phyloP scores from a whole-genome alignment of 768 basidiomycete genomes.

The Pleurotus salmoneostramineus region DNA sequence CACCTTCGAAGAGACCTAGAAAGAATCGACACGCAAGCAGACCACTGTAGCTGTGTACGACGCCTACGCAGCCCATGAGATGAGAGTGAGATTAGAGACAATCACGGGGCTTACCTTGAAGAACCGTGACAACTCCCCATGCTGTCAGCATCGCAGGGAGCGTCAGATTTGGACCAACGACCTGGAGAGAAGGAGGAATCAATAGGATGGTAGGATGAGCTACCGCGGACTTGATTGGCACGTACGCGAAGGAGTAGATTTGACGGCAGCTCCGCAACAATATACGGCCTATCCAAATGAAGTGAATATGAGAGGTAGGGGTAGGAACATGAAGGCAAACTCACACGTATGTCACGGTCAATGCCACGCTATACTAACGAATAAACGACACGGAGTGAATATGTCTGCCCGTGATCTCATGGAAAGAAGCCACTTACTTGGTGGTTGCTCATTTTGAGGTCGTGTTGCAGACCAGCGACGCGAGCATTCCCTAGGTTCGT shows the following conservation, averaged over 20 bases:
- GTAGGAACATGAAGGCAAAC: neutral
- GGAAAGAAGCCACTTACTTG: slow-evolving; percentile 3
- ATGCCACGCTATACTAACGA: slow-evolving; percentile 37
- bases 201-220: no score
- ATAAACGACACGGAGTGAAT: neutral
- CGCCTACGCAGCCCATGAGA: slow-evolving; percentile 24
- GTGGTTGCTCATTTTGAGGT: slow-evolving; percentile 44
- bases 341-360: slow-evolving; percentile 38
- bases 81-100: neutral
- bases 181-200: slow-evolving; percentile 13
- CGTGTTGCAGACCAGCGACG: slow-evolving; percentile 56
- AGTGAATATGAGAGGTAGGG: neutral
- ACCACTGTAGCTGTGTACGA: slow-evolving; percentile 40
- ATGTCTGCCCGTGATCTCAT: neutral
- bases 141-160: slow-evolving; percentile 56
- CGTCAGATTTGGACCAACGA: slow-evolving; percentile 56
- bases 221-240: neutral
- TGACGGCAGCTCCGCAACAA: slow-evolving; percentile 56
- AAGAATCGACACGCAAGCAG: slow-evolving; percentile 48
- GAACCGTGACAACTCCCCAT: slow-evolving; percentile 66
- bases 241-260: slow-evolving; percentile 54
- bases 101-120: slow-evolving; percentile 41
- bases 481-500: slow-evolving; percentile 58
- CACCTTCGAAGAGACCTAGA: slow-evolving; percentile 48
- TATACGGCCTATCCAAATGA: slow-evolving; percentile 35